Percentiles rank a stretch among this genome's conserved stretches.
phyloP scores from a whole-genome alignment of 345 rosid species.

The Noccaea bulbosa region DNA sequence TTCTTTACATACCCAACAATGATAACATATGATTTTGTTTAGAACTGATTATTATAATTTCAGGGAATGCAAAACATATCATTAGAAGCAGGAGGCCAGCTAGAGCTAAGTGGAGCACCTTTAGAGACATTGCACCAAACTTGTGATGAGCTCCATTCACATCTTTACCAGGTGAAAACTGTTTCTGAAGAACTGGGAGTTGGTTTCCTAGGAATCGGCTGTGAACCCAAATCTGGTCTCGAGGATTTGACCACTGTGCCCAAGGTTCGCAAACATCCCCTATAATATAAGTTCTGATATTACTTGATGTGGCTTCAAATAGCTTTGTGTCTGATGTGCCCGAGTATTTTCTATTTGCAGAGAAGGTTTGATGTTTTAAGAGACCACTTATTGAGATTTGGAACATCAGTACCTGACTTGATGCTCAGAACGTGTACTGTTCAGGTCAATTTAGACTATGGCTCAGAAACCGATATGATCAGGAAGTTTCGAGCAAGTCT shows the following conservation, averaged over 20 bases:
- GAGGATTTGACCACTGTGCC: constrained; percentile 79
- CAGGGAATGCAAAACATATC: constrained; percentile 94
- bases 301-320: constrained; percentile 7
- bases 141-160: constrained; percentile 88
- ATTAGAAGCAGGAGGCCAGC: constrained; percentile 90
- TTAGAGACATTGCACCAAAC: constrained; percentile 95
- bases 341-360: constrained; percentile 48
- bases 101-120: constrained; percentile 98
- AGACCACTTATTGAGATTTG: constrained; percentile 77
- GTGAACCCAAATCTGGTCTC: constrained; percentile 75
- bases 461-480: constrained; percentile 93
- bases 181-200: constrained; percentile 88
- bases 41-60: background rate
- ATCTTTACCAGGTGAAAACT: constrained; percentile 91
- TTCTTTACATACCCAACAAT: background rate
- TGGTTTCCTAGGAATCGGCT: constrained; percentile 88
- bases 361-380: constrained; percentile 77
- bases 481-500: constrained; percentile 88
- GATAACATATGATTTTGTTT: background rate
- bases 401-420: constrained; percentile 73
- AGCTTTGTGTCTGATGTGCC: background rate
- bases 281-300: background rate
- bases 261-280: constrained; percentile 63
- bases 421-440: constrained; percentile 87
- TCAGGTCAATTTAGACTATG: constrained; percentile 59